phyloP scores from a whole-genome alignment of 768 basidiomycete genomes.

The Hygrocybe coccinea region DNA sequence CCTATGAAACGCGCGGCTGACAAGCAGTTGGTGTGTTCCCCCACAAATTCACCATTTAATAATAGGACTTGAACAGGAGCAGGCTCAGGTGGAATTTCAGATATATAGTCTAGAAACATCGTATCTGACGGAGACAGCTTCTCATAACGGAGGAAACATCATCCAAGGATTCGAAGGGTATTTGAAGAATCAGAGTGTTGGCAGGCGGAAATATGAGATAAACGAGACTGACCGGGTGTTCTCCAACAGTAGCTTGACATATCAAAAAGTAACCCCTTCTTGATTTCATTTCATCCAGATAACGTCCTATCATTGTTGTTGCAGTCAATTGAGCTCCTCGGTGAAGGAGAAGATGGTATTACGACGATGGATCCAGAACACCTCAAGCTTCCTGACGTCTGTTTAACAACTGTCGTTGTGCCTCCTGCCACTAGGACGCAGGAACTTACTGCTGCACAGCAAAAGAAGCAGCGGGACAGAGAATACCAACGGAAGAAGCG shows the following conservation, averaged over 20 bases:
- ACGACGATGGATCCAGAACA: conserved; percentile 68
- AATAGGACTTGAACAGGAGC: neutral
- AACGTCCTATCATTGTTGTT: conserved; percentile 8
- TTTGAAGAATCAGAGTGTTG: conserved; percentile 68
- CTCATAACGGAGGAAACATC: conserved; percentile 78
- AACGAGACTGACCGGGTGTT: conserved; percentile 76
- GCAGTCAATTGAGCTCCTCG: conserved; percentile 71
- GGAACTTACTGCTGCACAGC: conserved; percentile 65
- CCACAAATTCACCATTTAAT: neutral
- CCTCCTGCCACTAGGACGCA: conserved; percentile 65
- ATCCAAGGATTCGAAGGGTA: conserved; percentile 85
- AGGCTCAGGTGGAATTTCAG: conserved; percentile 75
- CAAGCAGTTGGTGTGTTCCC: conserved; percentile 61
- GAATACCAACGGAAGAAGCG: conserved; percentile 79
- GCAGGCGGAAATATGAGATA: conserved; percentile 71
- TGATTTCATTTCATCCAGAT: conserved; percentile 5
- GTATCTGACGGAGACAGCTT: conserved; percentile 74
- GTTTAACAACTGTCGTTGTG: conserved; percentile 70
- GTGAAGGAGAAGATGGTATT: conserved; percentile 62
- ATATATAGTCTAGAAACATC: conserved; percentile 73
- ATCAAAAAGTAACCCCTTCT: conserved; percentile 52
- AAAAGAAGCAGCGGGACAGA: conserved; percentile 72
- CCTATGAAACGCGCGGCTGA: conserved; percentile 71
- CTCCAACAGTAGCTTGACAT: conserved; percentile 74
- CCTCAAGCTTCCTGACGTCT: conserved; percentile 62